Conservation (phyloP, 163 green algal species). For the Chlamydomonas reinhardtii region DNA sequence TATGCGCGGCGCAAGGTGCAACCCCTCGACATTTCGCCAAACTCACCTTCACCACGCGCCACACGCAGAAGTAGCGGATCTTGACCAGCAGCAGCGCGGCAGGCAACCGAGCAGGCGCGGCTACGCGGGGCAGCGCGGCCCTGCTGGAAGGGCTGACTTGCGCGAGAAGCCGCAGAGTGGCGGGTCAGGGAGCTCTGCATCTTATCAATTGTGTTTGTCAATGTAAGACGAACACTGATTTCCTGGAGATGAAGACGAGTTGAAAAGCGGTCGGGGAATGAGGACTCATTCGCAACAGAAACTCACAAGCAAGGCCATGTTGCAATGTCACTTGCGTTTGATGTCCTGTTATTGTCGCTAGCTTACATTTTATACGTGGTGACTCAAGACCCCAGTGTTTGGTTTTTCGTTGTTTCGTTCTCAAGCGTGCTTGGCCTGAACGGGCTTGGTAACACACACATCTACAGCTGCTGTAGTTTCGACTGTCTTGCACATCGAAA, state of each 20-base stretch:
- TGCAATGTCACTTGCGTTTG: no score
- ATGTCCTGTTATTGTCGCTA: no score
- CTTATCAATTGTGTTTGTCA: background rate
- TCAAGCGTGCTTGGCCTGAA: no score
- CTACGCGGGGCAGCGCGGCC: background rate
- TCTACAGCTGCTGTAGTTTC: background rate
- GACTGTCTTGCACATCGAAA: background rate
- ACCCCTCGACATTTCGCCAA: background rate
- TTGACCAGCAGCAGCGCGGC: constrained; percentile 10
- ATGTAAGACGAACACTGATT: no score
- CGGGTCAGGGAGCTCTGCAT: constrained; percentile 16
- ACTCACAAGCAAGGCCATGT: no score
- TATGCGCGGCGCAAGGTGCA: background rate
- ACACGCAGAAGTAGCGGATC: constrained; percentile 91
- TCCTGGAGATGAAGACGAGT: no score
- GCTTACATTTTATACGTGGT: no score
- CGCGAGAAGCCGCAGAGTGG: background rate
- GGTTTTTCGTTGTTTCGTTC: no score
- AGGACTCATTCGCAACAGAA: no score
- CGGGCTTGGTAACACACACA: background rate
- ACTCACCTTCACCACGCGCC: constrained; percentile 86
- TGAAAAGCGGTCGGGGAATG: no score
- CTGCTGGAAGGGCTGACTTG: background rate
- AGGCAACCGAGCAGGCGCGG: background rate
- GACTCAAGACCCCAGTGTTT: no score